Percentiles rank a stretch among this genome's conserved stretches.
Evolutionary conservation across 306 rosid genomes (phyloP).

Genomic region (Glycyrrhiza uralensis): DNA sequence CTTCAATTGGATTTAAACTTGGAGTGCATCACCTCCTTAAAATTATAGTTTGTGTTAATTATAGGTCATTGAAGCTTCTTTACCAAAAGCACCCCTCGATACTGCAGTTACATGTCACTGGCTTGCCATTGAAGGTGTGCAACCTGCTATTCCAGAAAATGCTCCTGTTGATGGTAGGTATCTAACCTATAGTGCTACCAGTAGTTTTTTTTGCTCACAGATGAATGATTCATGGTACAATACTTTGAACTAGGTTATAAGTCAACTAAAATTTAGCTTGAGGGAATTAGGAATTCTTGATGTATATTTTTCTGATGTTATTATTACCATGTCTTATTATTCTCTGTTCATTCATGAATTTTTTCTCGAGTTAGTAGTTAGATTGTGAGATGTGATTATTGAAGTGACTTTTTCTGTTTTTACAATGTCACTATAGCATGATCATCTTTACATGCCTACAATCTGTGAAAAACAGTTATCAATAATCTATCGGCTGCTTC

Average conservation of each 20-base stretch:
- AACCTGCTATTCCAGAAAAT: constrained; percentile 85
- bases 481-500: background rate
- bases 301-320: constrained; percentile 3
- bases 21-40: background rate
- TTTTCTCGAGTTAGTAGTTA: background rate
- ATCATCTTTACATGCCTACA: background rate
- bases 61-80: constrained; percentile 77
- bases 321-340: background rate
- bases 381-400: constrained; percentile 11
- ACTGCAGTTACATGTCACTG: constrained; percentile 67
- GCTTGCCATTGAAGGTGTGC: constrained; percentile 97
- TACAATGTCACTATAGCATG: background rate
- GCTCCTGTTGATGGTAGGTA: constrained; percentile 62
- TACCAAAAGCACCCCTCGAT: constrained; percentile 77
- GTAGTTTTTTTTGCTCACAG: background rate
- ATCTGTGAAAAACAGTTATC: background rate
- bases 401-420: background rate
- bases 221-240: constrained; percentile 6
- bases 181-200: background rate
- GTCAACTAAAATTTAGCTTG: constrained; percentile 10
- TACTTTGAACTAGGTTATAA: constrained; percentile 9
- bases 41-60: constrained; percentile 10
- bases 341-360: background rate
- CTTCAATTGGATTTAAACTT: constrained; percentile 20
- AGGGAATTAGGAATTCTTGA: constrained; percentile 2